A percentile compares a stretch with the other conserved stretches of the same genome.
Conservation (phyloP, 192 early-diverging fungal genomes). For the Backusella mclennaniae region DNA sequence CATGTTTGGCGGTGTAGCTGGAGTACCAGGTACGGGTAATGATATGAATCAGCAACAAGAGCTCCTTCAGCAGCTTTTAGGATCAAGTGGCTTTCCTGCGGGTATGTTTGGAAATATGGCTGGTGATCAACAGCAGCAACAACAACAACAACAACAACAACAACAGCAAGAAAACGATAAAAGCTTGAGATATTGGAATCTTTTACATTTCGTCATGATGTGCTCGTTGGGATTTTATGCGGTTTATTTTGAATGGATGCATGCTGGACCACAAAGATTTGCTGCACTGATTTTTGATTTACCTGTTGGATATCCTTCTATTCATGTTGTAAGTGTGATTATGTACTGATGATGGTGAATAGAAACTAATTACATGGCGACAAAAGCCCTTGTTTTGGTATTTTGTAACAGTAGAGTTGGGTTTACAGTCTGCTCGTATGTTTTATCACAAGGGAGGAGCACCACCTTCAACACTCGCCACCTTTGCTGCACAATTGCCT, state of each 20-base stretch:
- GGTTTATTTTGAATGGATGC: conserved; percentile 35
- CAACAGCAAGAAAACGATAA: background rate
- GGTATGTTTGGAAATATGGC: conserved; percentile 12
- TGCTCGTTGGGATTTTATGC: conserved; percentile 41
- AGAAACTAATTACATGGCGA: too few species aligned
- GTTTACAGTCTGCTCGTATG: conserved; percentile 47
- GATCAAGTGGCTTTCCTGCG: conserved; percentile 6
- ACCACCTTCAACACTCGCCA: conserved; percentile 37
- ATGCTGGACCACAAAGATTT: conserved; percentile 11
- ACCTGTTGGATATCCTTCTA: background rate
- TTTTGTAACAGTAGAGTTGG: conserved; percentile 49
- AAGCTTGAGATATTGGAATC: conserved; percentile 43
- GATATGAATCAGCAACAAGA: background rate
- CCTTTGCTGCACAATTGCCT: conserved; percentile 45
- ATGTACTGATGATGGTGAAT: too few species aligned
- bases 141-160: background rate
- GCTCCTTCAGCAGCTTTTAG: background rate
- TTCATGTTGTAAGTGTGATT: conserved; percentile 17
- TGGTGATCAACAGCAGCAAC: background rate
- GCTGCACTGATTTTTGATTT: conserved; percentile 4
- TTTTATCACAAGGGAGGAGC: conserved; percentile 43
- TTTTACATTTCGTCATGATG: conserved; percentile 48
- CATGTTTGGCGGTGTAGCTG: conserved; percentile 29
- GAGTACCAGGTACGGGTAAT: conserved; percentile 25
- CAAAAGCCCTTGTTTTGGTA: conserved; percentile 54